Conservation (phyloP, 106 monocot genomes). For the Apostasia ramifera region DNA sequence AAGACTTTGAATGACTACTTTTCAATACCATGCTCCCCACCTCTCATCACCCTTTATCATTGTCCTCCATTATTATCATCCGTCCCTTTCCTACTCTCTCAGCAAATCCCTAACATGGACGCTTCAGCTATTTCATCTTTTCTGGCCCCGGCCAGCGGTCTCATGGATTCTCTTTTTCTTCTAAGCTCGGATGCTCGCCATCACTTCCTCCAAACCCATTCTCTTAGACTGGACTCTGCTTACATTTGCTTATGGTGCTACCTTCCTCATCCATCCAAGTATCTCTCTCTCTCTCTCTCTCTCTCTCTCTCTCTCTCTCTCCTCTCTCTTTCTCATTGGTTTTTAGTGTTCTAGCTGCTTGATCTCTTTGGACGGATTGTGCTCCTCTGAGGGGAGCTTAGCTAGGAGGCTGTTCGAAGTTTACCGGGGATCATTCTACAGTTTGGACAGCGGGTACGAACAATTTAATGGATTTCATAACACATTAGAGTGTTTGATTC, state of each 20-base stretch:
- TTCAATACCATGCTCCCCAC: too few species aligned
- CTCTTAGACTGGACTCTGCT: constrained; percentile 29
- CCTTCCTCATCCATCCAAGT: constrained; percentile 37
- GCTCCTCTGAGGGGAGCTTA: constrained; percentile 10
- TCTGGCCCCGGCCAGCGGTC: neutral
- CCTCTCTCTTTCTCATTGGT: neutral
- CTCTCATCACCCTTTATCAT: too few species aligned
- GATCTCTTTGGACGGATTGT: constrained; percentile 45
- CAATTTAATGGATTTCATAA: too few species aligned
- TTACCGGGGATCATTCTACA: constrained; percentile 32
- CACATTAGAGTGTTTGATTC: too few species aligned
- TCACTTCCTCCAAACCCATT: constrained; percentile 23
- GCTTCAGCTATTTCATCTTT: neutral
- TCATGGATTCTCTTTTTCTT: constrained; percentile 57
- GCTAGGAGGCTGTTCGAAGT: constrained; percentile 33
- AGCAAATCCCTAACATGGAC: neutral
- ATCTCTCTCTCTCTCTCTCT: neutral
- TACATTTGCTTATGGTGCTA: constrained; percentile 74
- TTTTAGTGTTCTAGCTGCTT: constrained; percentile 23
- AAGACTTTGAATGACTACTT: too few species aligned
- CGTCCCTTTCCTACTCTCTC: neutral
- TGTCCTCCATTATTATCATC: neutral
- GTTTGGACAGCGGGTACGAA: constrained; percentile 35
- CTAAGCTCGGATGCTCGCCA: constrained; percentile 27
- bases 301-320: neutral